phyloP scores from a whole-genome alignment of 2,329 filamentous ascomycete species.

The Hymenoscyphus salicellus region DNA sequence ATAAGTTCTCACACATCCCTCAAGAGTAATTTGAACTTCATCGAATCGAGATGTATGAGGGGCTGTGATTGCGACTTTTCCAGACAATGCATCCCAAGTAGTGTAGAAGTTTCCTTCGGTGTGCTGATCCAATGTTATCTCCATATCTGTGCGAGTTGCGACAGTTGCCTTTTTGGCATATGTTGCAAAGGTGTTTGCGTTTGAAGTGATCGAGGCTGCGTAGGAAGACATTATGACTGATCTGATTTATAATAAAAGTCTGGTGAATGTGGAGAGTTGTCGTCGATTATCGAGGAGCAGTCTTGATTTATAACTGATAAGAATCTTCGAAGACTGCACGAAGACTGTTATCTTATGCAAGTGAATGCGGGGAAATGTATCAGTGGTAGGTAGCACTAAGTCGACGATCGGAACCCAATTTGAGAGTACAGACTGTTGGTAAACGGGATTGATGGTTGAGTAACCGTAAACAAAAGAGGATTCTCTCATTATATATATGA shows the following conservation, averaged over 20 bases:
- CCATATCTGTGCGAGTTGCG: conserved; percentile 27
- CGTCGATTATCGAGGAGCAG: conserved; percentile 6
- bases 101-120: conserved; percentile 30
- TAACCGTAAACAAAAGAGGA: conserved; percentile 5
- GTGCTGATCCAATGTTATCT: conserved; percentile 31
- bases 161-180: conserved; percentile 28
- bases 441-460: conserved; percentile 3
- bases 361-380: conserved; percentile 23
- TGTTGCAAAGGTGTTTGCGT: conserved; percentile 27
- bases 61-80: conserved; percentile 31
- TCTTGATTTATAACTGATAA: conserved; percentile 4
- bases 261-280: background rate
- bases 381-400: conserved; percentile 9
- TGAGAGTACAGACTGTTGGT: conserved; percentile 6
- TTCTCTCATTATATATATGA: conserved; percentile 16
- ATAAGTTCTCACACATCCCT: conserved; percentile 31
- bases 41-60: conserved; percentile 33
- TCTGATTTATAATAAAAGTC: background rate
- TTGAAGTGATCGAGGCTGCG: conserved; percentile 26
- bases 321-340: background rate
- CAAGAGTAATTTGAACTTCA: conserved; percentile 34
- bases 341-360: conserved; percentile 15
- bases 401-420: background rate
- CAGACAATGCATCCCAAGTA: conserved; percentile 33
- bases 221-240: conserved; percentile 24